phyloP scores from a whole-genome alignment of 2,329 filamentous ascomycete genomes.

The Colletotrichum sp. region DNA sequence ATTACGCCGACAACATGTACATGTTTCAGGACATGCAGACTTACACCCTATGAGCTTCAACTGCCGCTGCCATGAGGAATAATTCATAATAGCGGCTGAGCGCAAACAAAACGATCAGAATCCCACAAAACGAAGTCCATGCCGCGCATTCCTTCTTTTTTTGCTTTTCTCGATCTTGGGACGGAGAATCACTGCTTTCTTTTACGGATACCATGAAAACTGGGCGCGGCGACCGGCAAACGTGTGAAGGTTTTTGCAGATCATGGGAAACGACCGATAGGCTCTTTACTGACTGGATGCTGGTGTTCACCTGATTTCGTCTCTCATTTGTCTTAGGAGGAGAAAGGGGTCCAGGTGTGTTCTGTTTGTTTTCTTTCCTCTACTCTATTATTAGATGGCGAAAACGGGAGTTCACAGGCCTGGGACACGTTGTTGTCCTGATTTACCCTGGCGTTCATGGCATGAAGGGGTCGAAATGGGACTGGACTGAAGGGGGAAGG shows the following conservation, averaged over 20 bases:
- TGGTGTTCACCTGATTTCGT: slow-evolving; percentile 9
- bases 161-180: neutral
- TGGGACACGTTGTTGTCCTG: neutral
- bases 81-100: neutral
- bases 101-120: neutral
- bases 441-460: neutral
- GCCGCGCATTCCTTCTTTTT: neutral
- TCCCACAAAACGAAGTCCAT: neutral
- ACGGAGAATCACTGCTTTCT: neutral
- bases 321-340: neutral
- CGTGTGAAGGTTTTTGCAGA: neutral
- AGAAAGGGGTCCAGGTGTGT: neutral
- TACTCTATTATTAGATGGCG: slow-evolving; percentile 15
- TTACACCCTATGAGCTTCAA: slow-evolving; percentile 23
- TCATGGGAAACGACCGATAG: slow-evolving; percentile 11
- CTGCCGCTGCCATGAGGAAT: neutral
- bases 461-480: neutral
- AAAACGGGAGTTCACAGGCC: neutral
- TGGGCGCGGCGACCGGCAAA: neutral
- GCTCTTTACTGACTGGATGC: neutral
- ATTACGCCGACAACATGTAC: slow-evolving; percentile 33
- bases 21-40: slow-evolving; percentile 31
- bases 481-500: neutral
- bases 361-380: neutral
- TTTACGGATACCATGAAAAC: neutral